phyloP scores from a whole-genome alignment of 176 grass and related monocot genomes.

The Raddia guianensis region DNA sequence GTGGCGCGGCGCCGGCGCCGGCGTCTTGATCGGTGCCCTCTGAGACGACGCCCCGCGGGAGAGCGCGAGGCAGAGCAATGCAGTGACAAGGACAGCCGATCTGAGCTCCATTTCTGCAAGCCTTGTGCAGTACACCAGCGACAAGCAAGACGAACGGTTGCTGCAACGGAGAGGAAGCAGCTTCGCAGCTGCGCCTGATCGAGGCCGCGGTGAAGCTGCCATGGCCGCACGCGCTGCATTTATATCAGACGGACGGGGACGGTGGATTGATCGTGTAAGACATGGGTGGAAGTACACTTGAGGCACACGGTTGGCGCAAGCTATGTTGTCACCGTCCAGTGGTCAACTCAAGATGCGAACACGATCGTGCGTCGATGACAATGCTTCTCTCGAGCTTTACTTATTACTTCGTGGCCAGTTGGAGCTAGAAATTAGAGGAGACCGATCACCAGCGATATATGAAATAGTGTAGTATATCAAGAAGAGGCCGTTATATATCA shows the following conservation, averaged over 20 bases:
- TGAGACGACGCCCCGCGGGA: not conserved
- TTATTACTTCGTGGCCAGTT: no score
- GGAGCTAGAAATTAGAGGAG: no score
- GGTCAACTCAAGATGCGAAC: not conserved
- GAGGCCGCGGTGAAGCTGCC: constrained; percentile 1
- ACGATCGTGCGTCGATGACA: not conserved
- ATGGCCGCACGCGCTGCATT: not conserved
- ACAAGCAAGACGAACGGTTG: not conserved
- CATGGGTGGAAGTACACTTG: constrained; percentile 1
- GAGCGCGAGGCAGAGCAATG: constrained; percentile 35
- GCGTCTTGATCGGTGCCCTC: not conserved
- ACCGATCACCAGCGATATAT: no score
- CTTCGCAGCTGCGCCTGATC: not conserved
- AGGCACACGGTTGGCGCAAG: constrained; percentile 30
- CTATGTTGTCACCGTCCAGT: not conserved
- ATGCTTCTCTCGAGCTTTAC: not conserved
- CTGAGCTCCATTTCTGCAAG: constrained; percentile 29
- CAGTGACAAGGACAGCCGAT: not conserved
- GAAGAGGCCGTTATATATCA: no score
- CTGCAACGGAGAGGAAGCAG: not conserved
- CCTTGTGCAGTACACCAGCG: not conserved
- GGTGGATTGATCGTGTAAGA: not conserved
- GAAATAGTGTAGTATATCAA: no score
- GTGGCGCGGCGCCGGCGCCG: constrained; percentile 51
- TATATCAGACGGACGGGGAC: not conserved